These are phyloP conservation scores for Myxozyma lipomycoides DNA, from an alignment of 805 yeast genomes.

Conservation along the genomic window DNA sequence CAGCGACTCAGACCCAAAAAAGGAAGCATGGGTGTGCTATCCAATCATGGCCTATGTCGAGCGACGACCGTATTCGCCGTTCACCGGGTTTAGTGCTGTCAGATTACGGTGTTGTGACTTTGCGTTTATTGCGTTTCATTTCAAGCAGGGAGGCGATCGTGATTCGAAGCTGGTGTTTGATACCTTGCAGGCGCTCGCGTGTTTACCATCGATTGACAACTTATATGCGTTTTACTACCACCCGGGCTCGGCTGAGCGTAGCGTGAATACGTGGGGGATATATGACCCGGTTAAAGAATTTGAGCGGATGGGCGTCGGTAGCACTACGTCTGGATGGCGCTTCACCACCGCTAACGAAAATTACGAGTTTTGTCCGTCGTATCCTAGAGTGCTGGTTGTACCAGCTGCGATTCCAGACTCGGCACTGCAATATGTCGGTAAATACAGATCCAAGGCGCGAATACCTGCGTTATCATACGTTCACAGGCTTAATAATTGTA, in stretches of 20 bases:
- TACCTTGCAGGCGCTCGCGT: conserved; percentile 62
- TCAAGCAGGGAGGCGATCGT: conserved; percentile 42
- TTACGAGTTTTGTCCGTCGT: conserved; percentile 60
- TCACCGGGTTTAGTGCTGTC: conserved; percentile 45
- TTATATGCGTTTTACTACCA: conserved; percentile 80
- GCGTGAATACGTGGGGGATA: conserved; percentile 66
- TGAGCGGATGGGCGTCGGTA: conserved; percentile 59
- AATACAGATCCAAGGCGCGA: conserved; percentile 78
- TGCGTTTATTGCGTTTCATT: conserved; percentile 73
- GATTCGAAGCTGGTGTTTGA: conserved; percentile 70
- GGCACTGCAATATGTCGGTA: conserved; percentile 75
- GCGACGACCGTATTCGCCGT: conserved; percentile 38
- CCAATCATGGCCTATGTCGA: conserved; percentile 65
- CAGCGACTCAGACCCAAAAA: conserved; percentile 31
- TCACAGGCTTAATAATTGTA: conserved; percentile 54
- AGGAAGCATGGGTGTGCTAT: conserved; percentile 84
- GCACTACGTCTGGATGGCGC: conserved; percentile 54
- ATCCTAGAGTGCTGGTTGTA: conserved; percentile 64
- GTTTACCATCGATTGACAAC: conserved; percentile 48
- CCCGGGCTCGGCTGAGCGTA: conserved; percentile 66
- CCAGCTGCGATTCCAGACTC: conserved; percentile 80
- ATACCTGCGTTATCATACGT: conserved; percentile 79
- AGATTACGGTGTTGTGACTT: conserved; percentile 81
- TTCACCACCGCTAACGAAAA: conserved; percentile 58
- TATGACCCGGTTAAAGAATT: conserved; percentile 65